A percentile compares a stretch with the other conserved stretches of the same genome.
Evolutionary conservation across 139 green algal genomes (phyloP).

Genomic region (Volvox reticuliferus): DNA sequence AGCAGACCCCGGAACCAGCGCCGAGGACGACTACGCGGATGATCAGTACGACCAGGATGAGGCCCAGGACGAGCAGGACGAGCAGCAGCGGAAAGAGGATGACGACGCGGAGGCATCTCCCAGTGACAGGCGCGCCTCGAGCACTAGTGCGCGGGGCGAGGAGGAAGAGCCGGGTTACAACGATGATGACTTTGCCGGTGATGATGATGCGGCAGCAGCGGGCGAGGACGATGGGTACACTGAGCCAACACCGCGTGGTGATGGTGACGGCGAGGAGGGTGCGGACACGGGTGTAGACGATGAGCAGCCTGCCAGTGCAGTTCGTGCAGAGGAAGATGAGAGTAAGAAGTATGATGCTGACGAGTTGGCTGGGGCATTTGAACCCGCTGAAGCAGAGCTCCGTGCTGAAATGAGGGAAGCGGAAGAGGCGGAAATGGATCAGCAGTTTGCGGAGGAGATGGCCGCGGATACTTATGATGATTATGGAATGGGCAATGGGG

Average conservation of each 20-base stretch:
- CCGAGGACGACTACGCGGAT: slow-evolving; percentile 14
- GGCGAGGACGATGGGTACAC: too few species aligned
- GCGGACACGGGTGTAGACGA: neutral
- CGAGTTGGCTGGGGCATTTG: neutral
- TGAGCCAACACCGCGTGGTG: neutral
- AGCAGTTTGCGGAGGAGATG: slow-evolving; percentile 19
- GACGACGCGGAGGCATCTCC: neutral
- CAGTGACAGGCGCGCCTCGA: neutral
- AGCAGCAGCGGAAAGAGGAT: neutral
- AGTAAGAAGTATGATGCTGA: neutral
- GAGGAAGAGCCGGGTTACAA: neutral
- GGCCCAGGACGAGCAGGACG: neutral
- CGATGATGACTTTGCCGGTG: neutral
- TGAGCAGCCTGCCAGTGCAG: neutral
- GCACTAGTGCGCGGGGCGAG: neutral
- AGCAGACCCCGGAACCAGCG: neutral
- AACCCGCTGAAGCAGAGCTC: neutral
- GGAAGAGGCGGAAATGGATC: slow-evolving; percentile 26
- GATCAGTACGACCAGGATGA: slow-evolving; percentile 23
- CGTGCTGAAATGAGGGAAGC: neutral
- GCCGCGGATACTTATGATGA: neutral
- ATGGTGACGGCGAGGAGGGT: neutral
- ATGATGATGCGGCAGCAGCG: neutral
- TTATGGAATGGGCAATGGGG: neutral
- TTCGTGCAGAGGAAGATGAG: neutral